Base-by-base conservation (phyloP, 2,329 filamentous ascomycete genomes). In the Metarhizium sp. region DNA sequence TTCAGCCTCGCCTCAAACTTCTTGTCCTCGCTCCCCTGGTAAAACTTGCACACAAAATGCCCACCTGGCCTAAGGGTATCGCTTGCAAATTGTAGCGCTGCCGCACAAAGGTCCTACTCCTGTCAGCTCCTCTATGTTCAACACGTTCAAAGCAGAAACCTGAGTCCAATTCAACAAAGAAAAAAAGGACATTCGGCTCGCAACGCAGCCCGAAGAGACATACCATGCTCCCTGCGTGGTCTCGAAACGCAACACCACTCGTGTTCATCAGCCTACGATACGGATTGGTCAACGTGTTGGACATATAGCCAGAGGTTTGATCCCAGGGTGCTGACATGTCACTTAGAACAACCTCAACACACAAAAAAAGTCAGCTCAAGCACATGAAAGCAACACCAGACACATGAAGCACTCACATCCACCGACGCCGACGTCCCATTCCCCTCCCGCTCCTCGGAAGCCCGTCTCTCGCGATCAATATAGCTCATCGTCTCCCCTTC, bases 241-340 rank as follows among this genome's bases (percentile, higher is more conserved):
- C 94, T 61, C 85, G 84, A 67, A 95, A 94, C 20, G 73, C 73
- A 65, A 90, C 87, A 55, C 94, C 94, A 74, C 88, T 96, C 64
- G 92, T 96, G 73, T 99, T 99, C 91, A 96, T 96, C 87, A 99
- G 87, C 94, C 94, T 99, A 80, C 75, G 71, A 84, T 95, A 94
- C 61, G 91, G 90, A 82, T 94, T 88, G 92, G 86, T 95, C 82
- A 96, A 81, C 78, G 86, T 95, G 76, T 84, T 90, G 77, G 88
- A 86, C 76, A 83, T 86, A 76, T 88, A 91, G 67, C 86, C 87
- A 66, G 79, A 78, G 53, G 82, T 88, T 76, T 89, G 88, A 65
- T 84, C 79, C 91, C 91, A 96, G 87, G 94, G 92, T 80, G 80
- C 92, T 83, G 86, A 99, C 94, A 99, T 99, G 81, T 99, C 94